Evolutionary conservation across 2,329 filamentous ascomycete genomes (phyloP).

Genomic region (Scedosporium minutisporum): DNA sequence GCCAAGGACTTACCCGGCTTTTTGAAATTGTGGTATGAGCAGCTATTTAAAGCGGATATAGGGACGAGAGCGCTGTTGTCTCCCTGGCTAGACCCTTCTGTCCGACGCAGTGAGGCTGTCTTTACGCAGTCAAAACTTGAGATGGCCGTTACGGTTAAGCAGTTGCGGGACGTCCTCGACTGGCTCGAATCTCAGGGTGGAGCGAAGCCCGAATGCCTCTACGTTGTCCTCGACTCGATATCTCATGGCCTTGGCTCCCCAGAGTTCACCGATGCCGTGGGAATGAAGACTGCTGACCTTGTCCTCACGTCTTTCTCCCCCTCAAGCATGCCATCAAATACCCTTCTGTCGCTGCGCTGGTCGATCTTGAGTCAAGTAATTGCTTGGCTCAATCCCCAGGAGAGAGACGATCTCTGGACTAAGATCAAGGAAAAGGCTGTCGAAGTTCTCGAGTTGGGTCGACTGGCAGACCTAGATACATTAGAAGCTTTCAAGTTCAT

Average conservation of each 20-base stretch:
- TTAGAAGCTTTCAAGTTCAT: conserved; percentile 32
- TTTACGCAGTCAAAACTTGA: conserved; percentile 21
- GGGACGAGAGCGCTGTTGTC: conserved; percentile 14
- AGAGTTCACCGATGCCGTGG: conserved; percentile 31
- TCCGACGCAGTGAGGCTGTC: conserved; percentile 7
- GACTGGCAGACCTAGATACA: conserved; percentile 23
- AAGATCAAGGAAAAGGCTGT: conserved; percentile 21
- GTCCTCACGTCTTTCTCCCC: conserved; percentile 15
- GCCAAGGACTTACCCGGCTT: conserved; percentile 35
- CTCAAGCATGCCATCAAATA: conserved; percentile 18
- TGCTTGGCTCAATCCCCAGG: conserved; percentile 22
- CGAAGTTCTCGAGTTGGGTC: conserved; percentile 21
- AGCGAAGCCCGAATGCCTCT: conserved; percentile 21
- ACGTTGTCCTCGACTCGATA: conserved; percentile 33
- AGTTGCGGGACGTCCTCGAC: conserved; percentile 31
- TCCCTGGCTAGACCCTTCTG: conserved; percentile 19
- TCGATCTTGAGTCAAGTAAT: conserved; percentile 25
- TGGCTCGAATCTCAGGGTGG: conserved; percentile 27
- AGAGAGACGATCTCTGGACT: conserved; percentile 23
- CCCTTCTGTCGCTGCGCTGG: conserved; percentile 28
- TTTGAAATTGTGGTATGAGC: conserved; percentile 35
- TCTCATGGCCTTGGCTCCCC: conserved; percentile 31
- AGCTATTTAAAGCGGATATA: conserved; percentile 25
- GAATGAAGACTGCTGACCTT: conserved; percentile 27
- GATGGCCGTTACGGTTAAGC: conserved; percentile 32